Base-by-base conservation (phyloP, 768 basidiomycete species). In the Rhodotorula paludigena region DNA sequence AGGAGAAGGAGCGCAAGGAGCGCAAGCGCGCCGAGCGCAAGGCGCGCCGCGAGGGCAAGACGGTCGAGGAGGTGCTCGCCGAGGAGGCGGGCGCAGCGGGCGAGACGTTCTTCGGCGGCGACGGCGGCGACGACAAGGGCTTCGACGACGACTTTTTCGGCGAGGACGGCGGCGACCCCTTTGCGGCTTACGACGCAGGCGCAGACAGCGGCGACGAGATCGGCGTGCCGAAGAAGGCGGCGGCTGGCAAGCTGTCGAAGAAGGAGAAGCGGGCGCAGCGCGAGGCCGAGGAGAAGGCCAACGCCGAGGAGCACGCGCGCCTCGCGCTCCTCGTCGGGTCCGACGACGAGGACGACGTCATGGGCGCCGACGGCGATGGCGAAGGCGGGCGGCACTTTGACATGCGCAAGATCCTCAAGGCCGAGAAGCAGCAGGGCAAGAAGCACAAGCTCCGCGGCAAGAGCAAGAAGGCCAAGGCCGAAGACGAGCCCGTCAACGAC, bases 1-100 rank as follows among this genome's bases (percentile, higher is more conserved):
- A 92, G 80, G 85, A 88, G 83, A 87, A 84, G 78, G 92, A 97
- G 80, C 93, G 90, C 81, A 83, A 86, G 78, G 87, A 86, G 79
- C 85, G 85, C 76, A 85, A 85, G 79, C 92, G 90, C 81, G 85
- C 85, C 51, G 87, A 88, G 63, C 73, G 76, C 38, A 83, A 82
- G 74, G 82, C 82, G 73, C 78, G 77, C 55, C 55, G 33, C 56
- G 68, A 72, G 49, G 61, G 73, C 33, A 48, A 48, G 47, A 55
- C 35, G 57, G 38, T 74, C 71, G 33, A 74, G 76, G 39, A 74
- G 74, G 49, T 75, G 75, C 30, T 71, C 58, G 74, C 49, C 30
- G 73, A 75, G 42, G 66, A 42, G 20, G 54, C 35, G 58, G 61
- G 69, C 52, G 57, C n/a, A n/a, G n/a, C 60, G 55, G 41, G 41